phyloP scores from a whole-genome alignment of 2,329 filamentous ascomycete species.

The Exophiala viscosa region DNA sequence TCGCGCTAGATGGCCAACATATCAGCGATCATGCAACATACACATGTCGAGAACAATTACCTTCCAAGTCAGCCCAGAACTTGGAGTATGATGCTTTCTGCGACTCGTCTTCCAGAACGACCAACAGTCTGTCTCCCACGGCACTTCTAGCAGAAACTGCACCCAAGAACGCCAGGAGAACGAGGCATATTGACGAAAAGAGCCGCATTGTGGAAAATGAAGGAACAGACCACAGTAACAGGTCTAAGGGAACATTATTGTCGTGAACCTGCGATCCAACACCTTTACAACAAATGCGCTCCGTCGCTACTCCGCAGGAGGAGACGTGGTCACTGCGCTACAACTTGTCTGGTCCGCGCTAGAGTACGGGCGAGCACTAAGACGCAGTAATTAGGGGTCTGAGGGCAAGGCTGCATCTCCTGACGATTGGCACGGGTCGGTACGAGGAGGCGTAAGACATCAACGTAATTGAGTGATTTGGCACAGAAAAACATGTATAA shows the following conservation, averaged over 20 bases:
- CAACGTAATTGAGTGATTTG: too few species aligned
- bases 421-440: too few species aligned
- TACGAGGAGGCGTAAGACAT: too few species aligned
- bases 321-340: too few species aligned
- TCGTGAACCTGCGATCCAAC: too few species aligned
- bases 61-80: slow-evolving; percentile 56
- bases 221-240: neutral
- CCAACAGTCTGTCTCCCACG: slow-evolving; percentile 73
- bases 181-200: slow-evolving; percentile 53
- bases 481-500: too few species aligned
- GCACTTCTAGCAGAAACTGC: slow-evolving; percentile 73
- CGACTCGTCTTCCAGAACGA: slow-evolving; percentile 75
- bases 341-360: too few species aligned
- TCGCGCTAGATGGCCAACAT: slow-evolving; percentile 56
- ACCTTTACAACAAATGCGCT: too few species aligned
- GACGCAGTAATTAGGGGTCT: too few species aligned
- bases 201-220: slow-evolving; percentile 61
- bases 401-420: too few species aligned
- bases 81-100: slow-evolving; percentile 80
- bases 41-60: slow-evolving; percentile 30
- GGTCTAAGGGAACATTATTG: neutral
- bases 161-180: slow-evolving; percentile 64
- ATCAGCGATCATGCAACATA: slow-evolving; percentile 13
- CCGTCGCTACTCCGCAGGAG: too few species aligned
- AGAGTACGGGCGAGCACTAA: too few species aligned